phyloP scores from a whole-genome alignment of 257 asterid genomes.

The Lycium ferocissimum region DNA sequence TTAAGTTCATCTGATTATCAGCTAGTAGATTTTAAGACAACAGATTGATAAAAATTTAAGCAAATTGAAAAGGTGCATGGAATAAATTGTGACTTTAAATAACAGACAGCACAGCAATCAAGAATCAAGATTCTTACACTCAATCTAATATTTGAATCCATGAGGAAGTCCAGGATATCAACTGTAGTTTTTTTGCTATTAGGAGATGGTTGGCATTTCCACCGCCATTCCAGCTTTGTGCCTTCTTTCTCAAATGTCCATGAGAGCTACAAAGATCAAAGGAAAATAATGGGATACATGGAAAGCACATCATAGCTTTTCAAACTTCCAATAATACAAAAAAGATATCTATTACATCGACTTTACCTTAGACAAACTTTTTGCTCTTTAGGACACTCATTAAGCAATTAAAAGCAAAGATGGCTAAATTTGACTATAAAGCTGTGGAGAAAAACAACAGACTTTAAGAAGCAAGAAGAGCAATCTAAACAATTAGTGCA shows the following conservation, averaged over 20 bases:
- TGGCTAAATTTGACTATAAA: background rate
- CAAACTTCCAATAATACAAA: background rate
- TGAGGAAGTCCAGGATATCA: conserved; percentile 81
- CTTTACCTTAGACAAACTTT: background rate
- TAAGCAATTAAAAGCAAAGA: background rate
- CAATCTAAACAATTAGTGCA: background rate
- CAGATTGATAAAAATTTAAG: background rate
- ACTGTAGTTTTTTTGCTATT: conserved; percentile 66
- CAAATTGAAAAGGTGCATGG: background rate
- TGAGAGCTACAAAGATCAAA: conserved; percentile 60
- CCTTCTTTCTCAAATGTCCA: conserved; percentile 96
- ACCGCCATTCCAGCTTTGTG: conserved; percentile 93
- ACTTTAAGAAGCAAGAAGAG: conserved; percentile 1
- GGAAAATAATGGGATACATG: background rate
- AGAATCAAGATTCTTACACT: conserved; percentile 65
- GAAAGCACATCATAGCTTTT: background rate
- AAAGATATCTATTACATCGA: background rate
- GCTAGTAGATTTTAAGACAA: background rate
- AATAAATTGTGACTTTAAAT: background rate
- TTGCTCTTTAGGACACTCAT: background rate
- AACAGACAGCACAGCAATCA: conserved; percentile 11
- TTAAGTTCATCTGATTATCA: background rate
- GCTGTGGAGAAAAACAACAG: background rate
- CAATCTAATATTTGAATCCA: conserved; percentile 88
- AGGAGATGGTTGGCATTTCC: conserved; percentile 82